Evolutionary conservation across 2,329 filamentous ascomycete genomes (phyloP).

Genomic region (Didymella glomerata): DNA sequence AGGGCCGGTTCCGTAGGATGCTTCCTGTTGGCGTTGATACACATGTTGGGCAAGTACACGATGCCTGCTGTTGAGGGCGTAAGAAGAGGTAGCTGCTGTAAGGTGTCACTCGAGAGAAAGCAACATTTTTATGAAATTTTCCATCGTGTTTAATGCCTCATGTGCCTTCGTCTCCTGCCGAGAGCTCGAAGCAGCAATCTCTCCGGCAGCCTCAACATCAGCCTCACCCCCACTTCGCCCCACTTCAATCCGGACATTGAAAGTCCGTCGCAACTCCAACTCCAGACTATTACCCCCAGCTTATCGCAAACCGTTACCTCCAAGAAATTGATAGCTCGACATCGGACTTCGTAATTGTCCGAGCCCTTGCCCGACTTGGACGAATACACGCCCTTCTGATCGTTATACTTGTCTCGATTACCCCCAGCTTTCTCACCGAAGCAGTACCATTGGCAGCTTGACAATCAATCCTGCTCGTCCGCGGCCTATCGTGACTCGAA

Average conservation of each 20-base stretch:
- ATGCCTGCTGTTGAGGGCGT: not conserved
- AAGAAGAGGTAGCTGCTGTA: not conserved
- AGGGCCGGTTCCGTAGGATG: conserved; percentile 23
- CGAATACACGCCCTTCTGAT: not conserved
- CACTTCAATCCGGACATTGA: conserved; percentile 11
- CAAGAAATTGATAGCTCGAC: not conserved
- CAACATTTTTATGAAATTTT: not conserved
- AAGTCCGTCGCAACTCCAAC: conserved; percentile 14
- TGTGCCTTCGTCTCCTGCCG: not conserved
- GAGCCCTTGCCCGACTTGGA: not conserved
- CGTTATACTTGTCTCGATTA: not conserved
- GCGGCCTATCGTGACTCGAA: conserved; percentile 1
- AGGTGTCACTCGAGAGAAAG: too few species aligned
- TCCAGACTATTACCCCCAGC: conserved; percentile 20
- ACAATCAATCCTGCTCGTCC: not conserved
- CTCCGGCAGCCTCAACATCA: not conserved
- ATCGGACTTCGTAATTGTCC: too few species aligned
- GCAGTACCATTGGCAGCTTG: not conserved
- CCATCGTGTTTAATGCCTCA: not conserved
- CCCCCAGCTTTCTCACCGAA: conserved; percentile 2
- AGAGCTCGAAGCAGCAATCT: not conserved
- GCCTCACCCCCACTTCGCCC: conserved; percentile 16
- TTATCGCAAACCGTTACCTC: conserved; percentile 3
- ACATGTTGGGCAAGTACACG: not conserved
- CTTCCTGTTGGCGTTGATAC: not conserved